Evolutionary conservation across 2,329 filamentous ascomycete genomes (phyloP).

Genomic region (Xylogone sp.): DNA sequence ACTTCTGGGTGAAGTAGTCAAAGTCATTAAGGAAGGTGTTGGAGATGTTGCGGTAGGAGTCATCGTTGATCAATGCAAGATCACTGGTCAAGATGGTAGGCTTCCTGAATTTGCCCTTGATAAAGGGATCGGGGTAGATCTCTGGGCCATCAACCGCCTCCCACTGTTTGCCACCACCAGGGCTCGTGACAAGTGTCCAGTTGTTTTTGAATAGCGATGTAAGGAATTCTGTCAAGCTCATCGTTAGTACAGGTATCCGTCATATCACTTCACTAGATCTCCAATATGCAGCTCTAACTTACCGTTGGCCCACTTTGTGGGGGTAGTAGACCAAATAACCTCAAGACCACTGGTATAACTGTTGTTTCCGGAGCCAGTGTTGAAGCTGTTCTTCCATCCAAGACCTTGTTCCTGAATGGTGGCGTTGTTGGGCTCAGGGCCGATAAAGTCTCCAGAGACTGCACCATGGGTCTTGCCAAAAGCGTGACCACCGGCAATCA

Average conservation of each 20-base stretch:
- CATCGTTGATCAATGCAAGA: constrained; percentile 51
- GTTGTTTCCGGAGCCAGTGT: constrained; percentile 48
- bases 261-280: not conserved
- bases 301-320: constrained; percentile 52
- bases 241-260: not conserved
- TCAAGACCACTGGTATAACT: constrained; percentile 55
- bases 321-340: constrained; percentile 55
- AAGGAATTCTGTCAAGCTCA: constrained; percentile 35
- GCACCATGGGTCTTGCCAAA: constrained; percentile 62
- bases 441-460: constrained; percentile 45
- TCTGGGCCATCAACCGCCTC: constrained; percentile 39
- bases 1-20: constrained; percentile 49
- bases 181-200: constrained; percentile 52
- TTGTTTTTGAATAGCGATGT: constrained; percentile 58
- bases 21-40: constrained; percentile 34
- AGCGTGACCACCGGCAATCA: constrained; percentile 56
- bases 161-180: constrained; percentile 56
- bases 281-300: not conserved
- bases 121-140: constrained; percentile 52
- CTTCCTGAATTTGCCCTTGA: constrained; percentile 48
- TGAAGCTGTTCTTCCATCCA: constrained; percentile 52
- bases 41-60: constrained; percentile 54
- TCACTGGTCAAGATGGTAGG: constrained; percentile 56
- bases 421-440: constrained; percentile 47
- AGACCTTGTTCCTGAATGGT: constrained; percentile 44